Conservation (phyloP, 805 yeast species). For the Aciculoconidium aculeatum region DNA sequence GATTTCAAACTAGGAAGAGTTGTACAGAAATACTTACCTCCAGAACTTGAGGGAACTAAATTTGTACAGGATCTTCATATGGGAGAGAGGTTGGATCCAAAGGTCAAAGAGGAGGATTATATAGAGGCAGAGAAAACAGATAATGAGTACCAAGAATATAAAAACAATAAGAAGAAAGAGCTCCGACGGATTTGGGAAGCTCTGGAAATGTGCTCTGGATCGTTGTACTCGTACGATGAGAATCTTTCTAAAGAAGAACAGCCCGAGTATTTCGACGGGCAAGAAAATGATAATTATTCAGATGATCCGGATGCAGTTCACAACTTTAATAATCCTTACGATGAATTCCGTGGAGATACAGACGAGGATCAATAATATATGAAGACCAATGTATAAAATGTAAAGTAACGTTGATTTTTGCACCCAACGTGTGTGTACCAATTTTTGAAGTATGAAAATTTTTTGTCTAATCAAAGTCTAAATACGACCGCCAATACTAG, state of each 20-base stretch:
- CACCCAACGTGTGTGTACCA: too few relatives aligned
- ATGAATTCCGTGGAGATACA: conserved; percentile 15
- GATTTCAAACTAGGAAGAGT: conserved; percentile 66
- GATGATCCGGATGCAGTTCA: conserved; percentile 29
- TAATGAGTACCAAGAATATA: conserved; percentile 12
- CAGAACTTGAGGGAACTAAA: conserved; percentile 36
- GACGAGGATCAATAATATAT: too few relatives aligned
- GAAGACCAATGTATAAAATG: too few relatives aligned
- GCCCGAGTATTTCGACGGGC: conserved; percentile 28
- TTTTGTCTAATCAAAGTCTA: too few relatives aligned
- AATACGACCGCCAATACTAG: too few relatives aligned
- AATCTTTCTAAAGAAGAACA: conserved; percentile 29
- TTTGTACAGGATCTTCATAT: conserved; percentile 55
- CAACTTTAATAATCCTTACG: conserved; percentile 31
- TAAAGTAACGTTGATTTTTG: too few relatives aligned
- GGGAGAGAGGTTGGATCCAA: conserved; percentile 32
- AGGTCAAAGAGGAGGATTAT: conserved; percentile 11
- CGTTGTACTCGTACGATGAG: conserved; percentile 6
- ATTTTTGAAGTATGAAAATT: too few relatives aligned
- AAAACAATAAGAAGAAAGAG: conserved; percentile 10
- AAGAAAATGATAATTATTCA: conserved; percentile 20
- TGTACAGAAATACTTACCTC: conserved; percentile 71
- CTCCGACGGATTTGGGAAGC: neutral
- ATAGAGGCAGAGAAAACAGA: conserved; percentile 8
- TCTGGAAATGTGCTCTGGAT: neutral